Percentiles rank a stretch among this genome's conserved stretches.
These are phyloP conservation scores for Aethionema arabicum DNA, from an alignment of 345 rosid species.

Conservation along the genomic window DNA sequence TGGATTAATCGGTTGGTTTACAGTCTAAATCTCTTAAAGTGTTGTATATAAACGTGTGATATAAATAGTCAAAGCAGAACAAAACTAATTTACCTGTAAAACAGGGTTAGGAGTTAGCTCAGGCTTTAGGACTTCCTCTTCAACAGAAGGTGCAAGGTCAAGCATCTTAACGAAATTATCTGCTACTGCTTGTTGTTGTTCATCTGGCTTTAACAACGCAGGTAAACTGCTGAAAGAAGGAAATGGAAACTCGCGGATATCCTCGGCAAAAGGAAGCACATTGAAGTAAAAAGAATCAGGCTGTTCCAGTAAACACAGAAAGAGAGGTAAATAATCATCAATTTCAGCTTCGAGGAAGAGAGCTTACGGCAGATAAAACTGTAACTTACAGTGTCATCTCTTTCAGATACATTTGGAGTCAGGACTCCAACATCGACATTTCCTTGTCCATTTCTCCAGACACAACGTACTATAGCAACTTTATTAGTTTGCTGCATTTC, in stretches of 20 bases:
- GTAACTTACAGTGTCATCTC: conserved; percentile 60
- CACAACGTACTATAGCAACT: conserved; percentile 89
- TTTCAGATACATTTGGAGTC: conserved; percentile 72
- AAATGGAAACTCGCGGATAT: conserved; percentile 87
- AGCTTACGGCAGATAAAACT: not conserved
- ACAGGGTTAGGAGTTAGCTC: conserved; percentile 87
- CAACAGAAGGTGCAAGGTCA: conserved; percentile 73
- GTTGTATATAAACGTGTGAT: not conserved
- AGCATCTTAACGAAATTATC: conserved; percentile 81
- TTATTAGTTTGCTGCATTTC: conserved; percentile 78
- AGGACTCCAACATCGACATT: conserved; percentile 76
- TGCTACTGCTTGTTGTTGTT: conserved; percentile 75
- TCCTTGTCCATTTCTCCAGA: conserved; percentile 87
- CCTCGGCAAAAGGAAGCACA: conserved; percentile 84
- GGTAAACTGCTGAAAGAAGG: conserved; percentile 78
- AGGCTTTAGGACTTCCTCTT: conserved; percentile 64
- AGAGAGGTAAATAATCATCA: conserved; percentile 13
- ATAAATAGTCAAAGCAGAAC: conserved; percentile 15
- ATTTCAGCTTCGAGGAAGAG: conserved; percentile 18
- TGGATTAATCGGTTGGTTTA: too few relatives aligned
- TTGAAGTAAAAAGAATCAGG: conserved; percentile 91
- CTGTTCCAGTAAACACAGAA: conserved; percentile 45
- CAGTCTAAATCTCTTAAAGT: too few relatives aligned
- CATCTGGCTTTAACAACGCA: conserved; percentile 66
- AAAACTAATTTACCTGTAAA: conserved; percentile 55